Base-by-base conservation (phyloP, 1,139 yeast genomes). In the Lodderomyces jiufengensis region DNA sequence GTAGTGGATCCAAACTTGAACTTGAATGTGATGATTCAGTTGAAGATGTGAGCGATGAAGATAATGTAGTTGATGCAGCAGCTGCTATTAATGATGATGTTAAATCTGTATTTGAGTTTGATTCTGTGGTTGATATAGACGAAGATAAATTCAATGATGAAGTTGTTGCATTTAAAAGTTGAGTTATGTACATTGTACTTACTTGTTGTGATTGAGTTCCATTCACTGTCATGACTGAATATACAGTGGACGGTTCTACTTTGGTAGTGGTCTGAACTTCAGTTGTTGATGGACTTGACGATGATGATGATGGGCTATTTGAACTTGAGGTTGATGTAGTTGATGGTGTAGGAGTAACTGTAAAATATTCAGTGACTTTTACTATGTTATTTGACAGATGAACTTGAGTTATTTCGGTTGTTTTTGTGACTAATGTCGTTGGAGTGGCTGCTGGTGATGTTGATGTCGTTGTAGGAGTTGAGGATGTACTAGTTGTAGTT, bases 181-280 rank as follows among this genome's bases (percentile, higher is more conserved):
- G 40, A 3, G 61, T 55, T 14, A 55, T 42, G 31, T 43, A 52
- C 33, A 48, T 33, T 2, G 61, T 54, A 23, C 43, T 39, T 18
- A 49, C 46, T 24, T 48, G 42, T 27, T 48, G 55, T 3, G 53
- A 43, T 23, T 41, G 48, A 18, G 48, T 43, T 5, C 62, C 62
- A 29, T 51, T 50, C 12, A 56, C 51, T 10, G 61, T 58, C 13
- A 36, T 34, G 5, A 41, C 34, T 4, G 51, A 47, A 25, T 36
- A 39, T 4, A 46, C 44, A 2, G 50, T 47, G 2, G 48, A 40
- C 10, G 44, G 41, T 27, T 41, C 32, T 12, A 40, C 29, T 14
- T 29, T 32, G 3, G 40, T 37, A 9, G 29, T 21, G 7, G 27
- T 15, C 1, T 25, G 23, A 4, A 18, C 23, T 7, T 33, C 18